Evolutionary conservation across 805 yeast species (phyloP).

Genomic region (Wickerhamomyces bovis): DNA sequence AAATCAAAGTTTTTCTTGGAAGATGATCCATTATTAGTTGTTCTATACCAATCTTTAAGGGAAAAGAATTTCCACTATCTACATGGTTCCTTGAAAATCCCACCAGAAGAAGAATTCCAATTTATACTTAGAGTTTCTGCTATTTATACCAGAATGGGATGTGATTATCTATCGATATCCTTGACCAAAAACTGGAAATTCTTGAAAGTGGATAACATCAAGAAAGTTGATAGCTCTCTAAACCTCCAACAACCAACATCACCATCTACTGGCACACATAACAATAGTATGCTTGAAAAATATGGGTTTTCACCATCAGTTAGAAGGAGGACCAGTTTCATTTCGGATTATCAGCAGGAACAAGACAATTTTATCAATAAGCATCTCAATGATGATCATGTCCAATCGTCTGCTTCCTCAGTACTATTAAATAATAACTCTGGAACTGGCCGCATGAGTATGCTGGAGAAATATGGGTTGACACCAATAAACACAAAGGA

Average conservation of each 20-base stretch:
- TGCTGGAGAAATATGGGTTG: constrained; percentile 24
- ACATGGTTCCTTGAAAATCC: constrained; percentile 38
- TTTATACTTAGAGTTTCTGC: constrained; percentile 57
- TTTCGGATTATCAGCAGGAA: constrained; percentile 5
- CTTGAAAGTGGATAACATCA: constrained; percentile 18
- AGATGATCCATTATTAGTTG: constrained; percentile 78
- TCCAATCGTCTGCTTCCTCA: not conserved
- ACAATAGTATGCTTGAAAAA: constrained; percentile 14
- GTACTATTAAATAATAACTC: not conserved
- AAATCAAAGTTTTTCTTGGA: constrained; percentile 41
- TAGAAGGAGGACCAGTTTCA: constrained; percentile 18
- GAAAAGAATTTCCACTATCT: constrained; percentile 43
- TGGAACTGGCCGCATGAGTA: constrained; percentile 12
- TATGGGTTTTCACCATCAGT: constrained; percentile 22
- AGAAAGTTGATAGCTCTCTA: constrained; percentile 10
- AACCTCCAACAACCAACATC: constrained; percentile 5
- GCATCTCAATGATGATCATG: not conserved
- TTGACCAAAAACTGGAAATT: constrained; percentile 68
- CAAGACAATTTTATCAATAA: not conserved
- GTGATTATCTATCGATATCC: constrained; percentile 68
- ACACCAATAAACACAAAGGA: constrained; percentile 18
- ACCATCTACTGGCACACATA: constrained; percentile 1
- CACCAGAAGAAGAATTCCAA: constrained; percentile 46
- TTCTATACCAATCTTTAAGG: constrained; percentile 59
- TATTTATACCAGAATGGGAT: constrained; percentile 84